These are phyloP conservation scores for Cytospora piceicola DNA, from an alignment of 2,329 filamentous ascomycete genomes.

Conservation along the genomic window DNA sequence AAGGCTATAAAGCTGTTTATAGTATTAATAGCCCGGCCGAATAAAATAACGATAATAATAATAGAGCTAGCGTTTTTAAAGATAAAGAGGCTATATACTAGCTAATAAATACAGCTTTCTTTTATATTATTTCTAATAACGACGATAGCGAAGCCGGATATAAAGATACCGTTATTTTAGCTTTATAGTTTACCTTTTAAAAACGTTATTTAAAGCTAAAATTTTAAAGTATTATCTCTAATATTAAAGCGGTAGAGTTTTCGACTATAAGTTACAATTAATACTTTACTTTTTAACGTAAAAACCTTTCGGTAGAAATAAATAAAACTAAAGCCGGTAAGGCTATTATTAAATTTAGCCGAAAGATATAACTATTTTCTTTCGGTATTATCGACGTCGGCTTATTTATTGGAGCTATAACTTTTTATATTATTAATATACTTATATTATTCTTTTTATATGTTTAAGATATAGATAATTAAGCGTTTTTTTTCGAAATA, in stretches of 20 bases:
- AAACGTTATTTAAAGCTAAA: neutral
- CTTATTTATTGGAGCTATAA: neutral
- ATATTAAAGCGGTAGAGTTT: neutral
- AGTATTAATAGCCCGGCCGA: neutral
- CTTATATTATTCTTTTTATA: neutral
- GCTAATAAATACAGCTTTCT: neutral
- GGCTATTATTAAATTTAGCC: neutral
- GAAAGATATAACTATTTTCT: neutral
- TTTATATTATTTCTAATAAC: neutral
- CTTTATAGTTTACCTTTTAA: neutral
- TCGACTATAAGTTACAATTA: neutral
- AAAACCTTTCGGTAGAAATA: neutral
- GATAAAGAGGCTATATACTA: neutral
- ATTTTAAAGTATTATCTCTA: neutral
- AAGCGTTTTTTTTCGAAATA: neutral
- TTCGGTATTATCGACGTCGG: neutral
- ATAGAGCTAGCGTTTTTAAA: neutral
- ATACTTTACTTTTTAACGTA: neutral
- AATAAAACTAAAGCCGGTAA: neutral
- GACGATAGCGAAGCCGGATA: neutral
- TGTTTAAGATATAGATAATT: constrained; percentile 1
- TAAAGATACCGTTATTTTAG: neutral
- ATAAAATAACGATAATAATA: neutral
- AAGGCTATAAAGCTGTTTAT: neutral
- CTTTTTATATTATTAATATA: constrained; percentile 1